These are phyloP conservation scores for Aegilops bicornis DNA, from an alignment of 176 grass and related monocot species.

Conservation along the genomic window DNA sequence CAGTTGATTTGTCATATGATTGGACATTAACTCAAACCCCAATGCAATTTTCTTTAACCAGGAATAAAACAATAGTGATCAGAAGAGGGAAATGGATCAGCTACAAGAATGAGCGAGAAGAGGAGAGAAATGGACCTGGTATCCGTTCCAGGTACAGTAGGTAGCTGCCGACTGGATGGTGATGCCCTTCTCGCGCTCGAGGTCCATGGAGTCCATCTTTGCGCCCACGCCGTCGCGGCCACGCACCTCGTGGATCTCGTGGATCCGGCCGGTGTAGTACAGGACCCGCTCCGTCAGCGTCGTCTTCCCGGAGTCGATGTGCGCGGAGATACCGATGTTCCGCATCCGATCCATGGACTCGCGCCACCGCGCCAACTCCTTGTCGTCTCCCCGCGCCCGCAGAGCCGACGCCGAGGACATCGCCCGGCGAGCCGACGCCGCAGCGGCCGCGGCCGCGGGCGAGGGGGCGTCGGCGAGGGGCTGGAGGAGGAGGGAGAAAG, in stretches of 20 bases:
- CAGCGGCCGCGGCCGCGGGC: neutral
- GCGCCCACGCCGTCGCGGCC: constrained; percentile 83
- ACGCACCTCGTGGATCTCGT: constrained; percentile 99
- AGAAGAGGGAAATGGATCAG: neutral
- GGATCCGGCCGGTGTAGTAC: constrained; percentile 90
- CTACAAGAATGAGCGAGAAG: neutral
- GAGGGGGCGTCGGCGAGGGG: constrained; percentile 33
- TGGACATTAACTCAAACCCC: neutral
- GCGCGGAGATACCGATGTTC: constrained; percentile 95
- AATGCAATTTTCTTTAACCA: neutral
- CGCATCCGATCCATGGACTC: constrained; percentile 89
- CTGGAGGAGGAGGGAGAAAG: constrained; percentile 50
- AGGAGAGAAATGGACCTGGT: constrained; percentile 52
- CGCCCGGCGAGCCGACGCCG: constrained; percentile 30
- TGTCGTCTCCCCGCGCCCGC: constrained; percentile 75
- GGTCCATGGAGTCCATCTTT: constrained; percentile 99
- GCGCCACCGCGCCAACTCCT: constrained; percentile 68
- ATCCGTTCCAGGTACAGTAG: constrained; percentile 94
- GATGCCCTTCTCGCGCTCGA: constrained; percentile 95
- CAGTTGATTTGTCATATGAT: neutral
- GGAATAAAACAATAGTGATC: neutral
- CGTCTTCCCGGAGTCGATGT: constrained; percentile 99
- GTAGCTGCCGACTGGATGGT: constrained; percentile 97
- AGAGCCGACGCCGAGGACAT: constrained; percentile 50
- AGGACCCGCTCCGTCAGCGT: constrained; percentile 91